These are phyloP conservation scores for Amaranthus tricolor DNA, from an alignment of 179 eudicot species.

Conservation along the genomic window DNA sequence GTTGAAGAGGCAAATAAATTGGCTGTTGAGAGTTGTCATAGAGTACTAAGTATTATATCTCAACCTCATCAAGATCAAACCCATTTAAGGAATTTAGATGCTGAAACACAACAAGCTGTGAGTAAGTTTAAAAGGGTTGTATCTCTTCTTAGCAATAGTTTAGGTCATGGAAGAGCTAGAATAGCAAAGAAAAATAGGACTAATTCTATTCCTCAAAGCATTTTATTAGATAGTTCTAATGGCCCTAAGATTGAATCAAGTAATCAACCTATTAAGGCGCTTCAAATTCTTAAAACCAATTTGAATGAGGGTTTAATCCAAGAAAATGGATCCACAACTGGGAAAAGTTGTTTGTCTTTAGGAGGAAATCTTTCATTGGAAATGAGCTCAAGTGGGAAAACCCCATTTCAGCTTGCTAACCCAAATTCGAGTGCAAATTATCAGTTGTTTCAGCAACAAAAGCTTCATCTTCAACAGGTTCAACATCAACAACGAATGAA, in stretches of 20 bases:
- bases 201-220: slow-evolving; percentile 37
- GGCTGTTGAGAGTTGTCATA: slow-evolving; percentile 67
- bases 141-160: slow-evolving; percentile 44
- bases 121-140: slow-evolving; percentile 57
- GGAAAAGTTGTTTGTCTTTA: slow-evolving; percentile 43
- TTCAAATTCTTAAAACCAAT: slow-evolving; percentile 35
- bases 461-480: slow-evolving; percentile 26
- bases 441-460: slow-evolving; percentile 42
- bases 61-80: slow-evolving; percentile 43
- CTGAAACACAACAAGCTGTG: slow-evolving; percentile 56
- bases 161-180: slow-evolving; percentile 65
- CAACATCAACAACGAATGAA: slow-evolving; percentile 32
- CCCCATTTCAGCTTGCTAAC: slow-evolving; percentile 37
- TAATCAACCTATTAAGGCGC: slow-evolving; percentile 31
- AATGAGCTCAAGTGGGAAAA: slow-evolving; percentile 34
- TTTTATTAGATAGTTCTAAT: slow-evolving; percentile 40
- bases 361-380: slow-evolving; percentile 43
- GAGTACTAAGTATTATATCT: slow-evolving; percentile 45
- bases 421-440: slow-evolving; percentile 26
- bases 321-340: slow-evolving; percentile 39
- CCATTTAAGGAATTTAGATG: slow-evolving; percentile 34
- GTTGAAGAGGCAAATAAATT: slow-evolving; percentile 59
- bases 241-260: slow-evolving; percentile 17
- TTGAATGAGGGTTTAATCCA: slow-evolving; percentile 29
- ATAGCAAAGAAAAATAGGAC: slow-evolving; percentile 36